phyloP scores from a whole-genome alignment of 768 basidiomycete species.

The Pholiota microspora region DNA sequence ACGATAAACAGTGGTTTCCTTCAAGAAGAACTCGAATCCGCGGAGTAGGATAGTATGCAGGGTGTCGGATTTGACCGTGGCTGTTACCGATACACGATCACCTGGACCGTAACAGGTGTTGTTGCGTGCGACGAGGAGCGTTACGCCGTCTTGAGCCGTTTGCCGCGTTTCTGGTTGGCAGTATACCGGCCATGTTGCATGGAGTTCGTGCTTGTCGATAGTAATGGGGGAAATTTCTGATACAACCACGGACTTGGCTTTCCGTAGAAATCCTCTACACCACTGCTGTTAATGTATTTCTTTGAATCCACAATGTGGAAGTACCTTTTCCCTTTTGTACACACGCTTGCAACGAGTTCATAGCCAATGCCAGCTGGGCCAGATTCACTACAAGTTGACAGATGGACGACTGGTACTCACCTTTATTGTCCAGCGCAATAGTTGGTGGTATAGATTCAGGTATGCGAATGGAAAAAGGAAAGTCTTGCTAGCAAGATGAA shows the following conservation, averaged over 20 bases:
- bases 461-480: conserved; percentile 87
- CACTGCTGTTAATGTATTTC: conserved; percentile 9
- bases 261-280: conserved; percentile 75
- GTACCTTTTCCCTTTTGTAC: conserved; percentile 85
- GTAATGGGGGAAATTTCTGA: conserved; percentile 70
- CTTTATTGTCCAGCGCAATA: conserved; percentile 74
- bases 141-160: conserved; percentile 63
- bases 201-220: conserved; percentile 92
- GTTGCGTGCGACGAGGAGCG: conserved; percentile 71
- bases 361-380: conserved; percentile 78
- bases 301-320: no score
- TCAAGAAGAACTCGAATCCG: conserved; percentile 79
- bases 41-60: conserved; percentile 70
- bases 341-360: conserved; percentile 86
- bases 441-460: conserved; percentile 91
- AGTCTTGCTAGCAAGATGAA: conserved; percentile 56
- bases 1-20: conserved; percentile 76
- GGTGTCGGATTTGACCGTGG: conserved; percentile 70
- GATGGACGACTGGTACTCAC: conserved; percentile 31
- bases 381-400: no score
- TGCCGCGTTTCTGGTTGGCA: conserved; percentile 74
- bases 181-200: conserved; percentile 92
- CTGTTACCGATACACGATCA: conserved; percentile 72
- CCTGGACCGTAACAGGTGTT: conserved; percentile 85
- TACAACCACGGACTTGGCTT: conserved; percentile 67